Percentiles rank a stretch among this genome's conserved stretches.
Evolutionary conservation across 2,329 filamentous ascomycete genomes (phyloP).

Genomic region (Alternaria incomplexa): DNA sequence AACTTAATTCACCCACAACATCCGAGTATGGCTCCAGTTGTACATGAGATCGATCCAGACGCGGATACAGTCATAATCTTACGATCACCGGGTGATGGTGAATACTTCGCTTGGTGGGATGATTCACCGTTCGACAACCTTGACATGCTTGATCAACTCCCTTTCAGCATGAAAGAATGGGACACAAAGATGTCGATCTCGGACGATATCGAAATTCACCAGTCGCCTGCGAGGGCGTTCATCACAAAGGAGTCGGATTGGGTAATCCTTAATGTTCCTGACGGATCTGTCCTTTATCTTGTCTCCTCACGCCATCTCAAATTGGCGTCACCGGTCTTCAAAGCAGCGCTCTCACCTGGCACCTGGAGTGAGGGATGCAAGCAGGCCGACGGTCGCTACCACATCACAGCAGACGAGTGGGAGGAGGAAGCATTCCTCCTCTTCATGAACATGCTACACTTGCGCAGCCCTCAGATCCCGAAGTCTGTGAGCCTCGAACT

Average conservation of each 20-base stretch:
- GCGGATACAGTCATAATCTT: constrained; percentile 11
- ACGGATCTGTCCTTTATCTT: not conserved
- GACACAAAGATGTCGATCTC: no score
- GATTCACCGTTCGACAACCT: not conserved
- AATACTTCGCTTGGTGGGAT: not conserved
- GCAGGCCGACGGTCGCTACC: not conserved
- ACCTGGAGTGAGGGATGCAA: not conserved
- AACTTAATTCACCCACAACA: not conserved
- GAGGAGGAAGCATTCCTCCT: constrained; percentile 51
- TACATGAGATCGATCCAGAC: not conserved
- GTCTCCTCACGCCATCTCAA: not conserved
- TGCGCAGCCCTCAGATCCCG: constrained; percentile 49
- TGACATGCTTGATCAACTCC: not conserved
- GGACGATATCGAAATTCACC: not conserved
- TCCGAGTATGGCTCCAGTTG: not conserved
- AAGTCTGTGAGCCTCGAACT: not conserved
- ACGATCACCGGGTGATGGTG: not conserved
- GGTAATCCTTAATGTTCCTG: not conserved
- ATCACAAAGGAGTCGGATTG: not conserved
- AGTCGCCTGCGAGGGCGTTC: not conserved
- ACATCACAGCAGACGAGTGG: constrained; percentile 13
- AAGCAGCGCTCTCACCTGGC: not conserved
- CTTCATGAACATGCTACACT: constrained; percentile 56
- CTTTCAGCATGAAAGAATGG: not conserved
- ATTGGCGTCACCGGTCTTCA: not conserved